phyloP scores from a whole-genome alignment of 768 basidiomycete genomes.

The Leccinum obscurum region DNA sequence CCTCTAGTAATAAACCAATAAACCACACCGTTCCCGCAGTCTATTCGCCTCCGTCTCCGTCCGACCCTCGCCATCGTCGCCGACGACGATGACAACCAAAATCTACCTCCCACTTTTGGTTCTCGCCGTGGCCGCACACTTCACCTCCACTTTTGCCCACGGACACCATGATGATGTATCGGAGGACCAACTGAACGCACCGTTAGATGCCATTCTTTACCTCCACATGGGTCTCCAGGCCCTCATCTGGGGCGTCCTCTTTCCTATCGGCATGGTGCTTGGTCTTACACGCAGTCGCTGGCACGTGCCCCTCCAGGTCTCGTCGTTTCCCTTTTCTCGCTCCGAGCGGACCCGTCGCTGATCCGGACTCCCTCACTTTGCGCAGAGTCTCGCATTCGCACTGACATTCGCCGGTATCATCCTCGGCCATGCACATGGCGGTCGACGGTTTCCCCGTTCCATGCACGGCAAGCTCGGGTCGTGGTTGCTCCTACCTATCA shows the following conservation, averaged over 20 bases:
- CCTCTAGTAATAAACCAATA: too few species aligned
- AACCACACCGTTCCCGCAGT: too few species aligned
- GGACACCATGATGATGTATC: slow-evolving; percentile 58
- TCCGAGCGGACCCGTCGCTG: neutral
- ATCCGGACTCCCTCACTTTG: neutral
- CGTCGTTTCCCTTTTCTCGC: neutral
- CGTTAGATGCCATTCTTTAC: slow-evolving; percentile 78
- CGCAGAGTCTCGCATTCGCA: slow-evolving; percentile 64
- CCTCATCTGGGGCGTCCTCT: slow-evolving; percentile 80
- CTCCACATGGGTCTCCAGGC: slow-evolving; percentile 82
- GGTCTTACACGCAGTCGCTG: slow-evolving; percentile 78
- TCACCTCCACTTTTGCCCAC: slow-evolving; percentile 42
- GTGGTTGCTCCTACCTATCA: slow-evolving; percentile 56
- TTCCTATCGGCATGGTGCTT: slow-evolving; percentile 82
- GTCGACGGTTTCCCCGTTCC: slow-evolving; percentile 72
- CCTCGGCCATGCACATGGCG: slow-evolving; percentile 85
- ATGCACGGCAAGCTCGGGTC: slow-evolving; percentile 69
- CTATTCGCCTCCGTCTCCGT: too few species aligned
- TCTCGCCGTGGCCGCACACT: neutral
- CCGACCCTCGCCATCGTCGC: neutral
- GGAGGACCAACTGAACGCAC: slow-evolving; percentile 62
- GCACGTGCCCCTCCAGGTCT: slow-evolving; percentile 85
- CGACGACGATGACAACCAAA: neutral
- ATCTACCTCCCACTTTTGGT: neutral
- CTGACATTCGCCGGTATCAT: slow-evolving; percentile 73